phyloP scores from a whole-genome alignment of 2,329 filamentous ascomycete genomes.

The Botryotinia globosa region DNA sequence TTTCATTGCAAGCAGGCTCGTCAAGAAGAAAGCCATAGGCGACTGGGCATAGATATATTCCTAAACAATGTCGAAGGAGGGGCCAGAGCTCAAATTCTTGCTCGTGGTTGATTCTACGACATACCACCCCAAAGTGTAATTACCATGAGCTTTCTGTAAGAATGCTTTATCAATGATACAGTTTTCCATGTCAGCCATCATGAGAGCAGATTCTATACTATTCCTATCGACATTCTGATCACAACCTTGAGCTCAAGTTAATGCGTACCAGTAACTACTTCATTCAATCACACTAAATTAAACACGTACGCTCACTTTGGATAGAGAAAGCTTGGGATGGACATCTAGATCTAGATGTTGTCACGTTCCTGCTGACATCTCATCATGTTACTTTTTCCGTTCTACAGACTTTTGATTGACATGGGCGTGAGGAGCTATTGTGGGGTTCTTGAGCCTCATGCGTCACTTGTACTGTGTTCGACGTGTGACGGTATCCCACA shows the following conservation, averaged over 20 bases:
- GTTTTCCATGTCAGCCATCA: neutral
- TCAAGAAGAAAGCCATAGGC: neutral
- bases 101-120: neutral
- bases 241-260: neutral
- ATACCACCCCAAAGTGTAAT: neutral
- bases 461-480: neutral
- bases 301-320: neutral
- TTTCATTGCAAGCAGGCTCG: neutral
- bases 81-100: neutral
- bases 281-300: neutral
- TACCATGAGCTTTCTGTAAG: neutral
- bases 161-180: neutral
- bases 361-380: neutral
- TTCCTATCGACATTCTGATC: too few species aligned
- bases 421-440: neutral
- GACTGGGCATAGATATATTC: too few species aligned
- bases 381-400: too few species aligned
- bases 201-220: too few species aligned
- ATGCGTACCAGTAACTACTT: neutral
- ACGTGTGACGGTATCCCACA: neutral
- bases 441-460: constrained; percentile 4
- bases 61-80: neutral
- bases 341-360: neutral
- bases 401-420: neutral
- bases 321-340: neutral